Evolutionary conservation across 225 moss, liverwort and hornwort species (phyloP).

Genomic region (Physcomitrellopsis africana): DNA sequence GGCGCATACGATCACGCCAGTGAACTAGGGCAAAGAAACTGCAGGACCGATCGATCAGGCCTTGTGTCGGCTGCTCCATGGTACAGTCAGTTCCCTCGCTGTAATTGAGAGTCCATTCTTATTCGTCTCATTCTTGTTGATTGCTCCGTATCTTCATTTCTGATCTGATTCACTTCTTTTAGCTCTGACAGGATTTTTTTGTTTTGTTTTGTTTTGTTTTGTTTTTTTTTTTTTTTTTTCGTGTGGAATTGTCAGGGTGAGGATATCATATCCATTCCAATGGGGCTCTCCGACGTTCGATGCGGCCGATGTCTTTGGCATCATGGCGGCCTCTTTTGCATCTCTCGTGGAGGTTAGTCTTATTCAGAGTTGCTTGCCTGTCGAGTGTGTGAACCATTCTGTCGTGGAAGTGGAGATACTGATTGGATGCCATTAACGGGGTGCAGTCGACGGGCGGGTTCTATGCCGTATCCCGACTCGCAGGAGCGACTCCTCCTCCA

Average conservation of each 20-base stretch:
- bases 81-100: slow-evolving; percentile 24
- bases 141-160: too few species aligned
- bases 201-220: too few species aligned
- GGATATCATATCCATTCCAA: slow-evolving; percentile 78
- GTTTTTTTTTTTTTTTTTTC: too few species aligned
- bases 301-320: slow-evolving; percentile 69
- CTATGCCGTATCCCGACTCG: slow-evolving; percentile 76
- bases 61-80: slow-evolving; percentile 65
- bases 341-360: slow-evolving; percentile 62
- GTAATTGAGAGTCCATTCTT: too few species aligned
- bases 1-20: slow-evolving; percentile 80
- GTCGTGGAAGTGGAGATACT: too few species aligned
- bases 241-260: slow-evolving; percentile 68
- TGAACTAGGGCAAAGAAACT: slow-evolving; percentile 59
- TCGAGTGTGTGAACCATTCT: too few species aligned
- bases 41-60: slow-evolving; percentile 77
- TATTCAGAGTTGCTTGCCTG: too few species aligned
- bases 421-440: neutral
- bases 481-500: slow-evolving; percentile 95
- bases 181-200: too few species aligned
- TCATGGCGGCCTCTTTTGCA: slow-evolving; percentile 75
- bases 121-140: too few species aligned
- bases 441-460: slow-evolving; percentile 88
- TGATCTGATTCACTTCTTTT: too few species aligned
- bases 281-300: slow-evolving; percentile 88